Evolutionary conservation across 1,284 basidiomycete species (phyloP).

Genomic region (Tylopilus microsporus): DNA sequence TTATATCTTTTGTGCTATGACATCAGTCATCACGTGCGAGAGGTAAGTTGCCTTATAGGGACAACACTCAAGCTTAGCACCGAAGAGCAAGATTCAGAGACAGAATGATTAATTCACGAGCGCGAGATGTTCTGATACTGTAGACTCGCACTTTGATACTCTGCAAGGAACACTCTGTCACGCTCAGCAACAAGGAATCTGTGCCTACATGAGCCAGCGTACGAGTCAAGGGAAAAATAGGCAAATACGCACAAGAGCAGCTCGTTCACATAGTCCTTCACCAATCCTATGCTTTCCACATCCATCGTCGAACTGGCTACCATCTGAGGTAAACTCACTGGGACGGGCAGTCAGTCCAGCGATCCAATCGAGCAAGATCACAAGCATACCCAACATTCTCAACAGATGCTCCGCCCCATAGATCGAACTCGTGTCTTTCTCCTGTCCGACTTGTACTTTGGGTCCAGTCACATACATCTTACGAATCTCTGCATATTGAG

Average conservation of each 20-base stretch:
- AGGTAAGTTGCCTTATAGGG: no score
- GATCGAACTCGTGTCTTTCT: slow-evolving; percentile 83
- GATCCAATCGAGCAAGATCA: not conserved
- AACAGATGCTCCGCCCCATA: slow-evolving; percentile 96
- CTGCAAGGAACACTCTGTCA: slow-evolving; percentile 60
- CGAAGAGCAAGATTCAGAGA: no score
- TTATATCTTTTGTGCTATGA: slow-evolving; percentile 9
- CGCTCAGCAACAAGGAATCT: slow-evolving; percentile 70
- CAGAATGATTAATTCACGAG: slow-evolving; percentile 38
- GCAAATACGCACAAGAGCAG: slow-evolving; percentile 67
- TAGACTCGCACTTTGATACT: slow-evolving; percentile 69
- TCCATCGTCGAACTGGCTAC: slow-evolving; percentile 91
- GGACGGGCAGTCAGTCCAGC: slow-evolving; percentile 1
- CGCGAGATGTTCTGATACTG: slow-evolving; percentile 74
- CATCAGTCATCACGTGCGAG: slow-evolving; percentile 6
- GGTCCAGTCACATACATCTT: slow-evolving; percentile 72
- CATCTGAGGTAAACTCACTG: slow-evolving; percentile 74
- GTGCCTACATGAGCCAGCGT: slow-evolving; percentile 1
- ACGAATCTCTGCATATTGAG: slow-evolving; percentile 83
- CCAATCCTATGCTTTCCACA: slow-evolving; percentile 73
- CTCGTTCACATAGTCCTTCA: slow-evolving; percentile 89
- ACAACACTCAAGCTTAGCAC: no score
- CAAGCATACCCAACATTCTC: slow-evolving; percentile 78
- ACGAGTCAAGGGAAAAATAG: not conserved
- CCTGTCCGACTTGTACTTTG: slow-evolving; percentile 61